Evolutionary conservation across 2,329 filamentous ascomycete genomes (phyloP), one percentile per base, ranked within the genome.

Genomic region (Sporothrix euskadiensis): DNA sequence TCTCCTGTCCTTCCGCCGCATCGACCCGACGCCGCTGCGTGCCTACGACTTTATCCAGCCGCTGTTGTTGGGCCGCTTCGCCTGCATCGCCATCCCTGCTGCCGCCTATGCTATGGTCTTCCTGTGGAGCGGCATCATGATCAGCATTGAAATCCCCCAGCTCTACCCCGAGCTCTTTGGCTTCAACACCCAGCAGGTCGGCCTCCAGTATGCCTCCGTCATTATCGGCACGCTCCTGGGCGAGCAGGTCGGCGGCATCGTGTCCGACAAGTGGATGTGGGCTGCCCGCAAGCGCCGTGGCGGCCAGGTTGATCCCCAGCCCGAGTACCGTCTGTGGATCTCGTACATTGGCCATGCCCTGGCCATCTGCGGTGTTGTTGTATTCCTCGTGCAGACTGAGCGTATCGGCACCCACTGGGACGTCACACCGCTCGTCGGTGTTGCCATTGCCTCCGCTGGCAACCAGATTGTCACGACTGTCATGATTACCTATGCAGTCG

Each of bases 401-500:
- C 49, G 47, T 10, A 54, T 66, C 1, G 69, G 69, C 69, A 19
- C 22, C 32, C 39, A 16, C 32, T 90, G 86, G 85, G 87, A 89
- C 72, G 83, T 89, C 5, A 88, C 86, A 0, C 88, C 88, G 0
- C 81, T 88, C 16, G 77, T 89, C 19, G 88, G 88, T 4, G 83
- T 83, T 6, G 87, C 83, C 1, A 84, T 87, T 74, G 83, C 82
- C 0, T 85, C 84, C 0, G 85, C 83, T 5, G 88, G 88, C 0
- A 89, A 89, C 74, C 88, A 90, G 78, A 85, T 90, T 57, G 83
- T 89, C 19, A 90, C 88, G 0, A 90, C 88, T 0, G 85, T 89
- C 1, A 78, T 88, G 59, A 85, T 89, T 32, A 89, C 88, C 0
- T 90, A 89, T 77, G 85, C 87, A 0, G 85, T 90, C 0, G 88